phyloP scores from a whole-genome alignment of 2,329 filamentous ascomycete genomes.

The Davidsoniella virescens region DNA sequence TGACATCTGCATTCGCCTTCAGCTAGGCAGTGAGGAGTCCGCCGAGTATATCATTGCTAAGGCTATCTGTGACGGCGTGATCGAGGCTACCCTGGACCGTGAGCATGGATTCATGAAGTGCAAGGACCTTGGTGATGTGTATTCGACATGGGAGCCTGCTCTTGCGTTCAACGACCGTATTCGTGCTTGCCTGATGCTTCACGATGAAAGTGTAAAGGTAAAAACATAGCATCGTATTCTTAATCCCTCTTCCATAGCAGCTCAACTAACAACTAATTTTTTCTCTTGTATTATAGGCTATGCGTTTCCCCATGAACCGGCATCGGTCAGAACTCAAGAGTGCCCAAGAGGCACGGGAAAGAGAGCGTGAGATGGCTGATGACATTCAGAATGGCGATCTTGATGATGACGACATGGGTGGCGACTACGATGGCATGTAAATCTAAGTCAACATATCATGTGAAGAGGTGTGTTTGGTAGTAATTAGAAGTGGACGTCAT shows the following conservation, averaged over 20 bases:
- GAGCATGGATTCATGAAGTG: slow-evolving; percentile 98
- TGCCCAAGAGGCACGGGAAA: slow-evolving; percentile 90
- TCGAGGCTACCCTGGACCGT: slow-evolving; percentile 85
- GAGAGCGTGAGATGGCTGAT: slow-evolving; percentile 93
- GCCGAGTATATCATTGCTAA: slow-evolving; percentile 99
- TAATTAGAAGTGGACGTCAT: background rate
- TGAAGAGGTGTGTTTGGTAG: background rate
- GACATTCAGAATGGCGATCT: slow-evolving; percentile 96
- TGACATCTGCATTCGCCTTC: slow-evolving; percentile 90
- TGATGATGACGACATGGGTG: slow-evolving; percentile 89
- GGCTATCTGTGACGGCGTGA: slow-evolving; percentile 92
- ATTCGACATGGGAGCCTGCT: slow-evolving; percentile 85
- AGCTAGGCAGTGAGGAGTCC: slow-evolving; percentile 87
- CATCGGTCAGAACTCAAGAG: slow-evolving; percentile 95
- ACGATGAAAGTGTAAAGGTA: slow-evolving; percentile 97
- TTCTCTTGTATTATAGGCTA: slow-evolving; percentile 44
- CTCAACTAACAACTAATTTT: background rate
- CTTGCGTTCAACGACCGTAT: slow-evolving; percentile 98
- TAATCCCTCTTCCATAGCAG: slow-evolving; percentile 9
- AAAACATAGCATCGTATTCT: slow-evolving; percentile 17
- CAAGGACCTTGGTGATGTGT: slow-evolving; percentile 89
- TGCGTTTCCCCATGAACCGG: slow-evolving; percentile 99
- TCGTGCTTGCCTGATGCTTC: slow-evolving; percentile 71
- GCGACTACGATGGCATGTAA: slow-evolving; percentile 93
- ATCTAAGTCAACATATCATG: background rate